These are phyloP conservation scores for Pichia paraexigua DNA, from an alignment of 805 yeast genomes.

Conservation along the genomic window DNA sequence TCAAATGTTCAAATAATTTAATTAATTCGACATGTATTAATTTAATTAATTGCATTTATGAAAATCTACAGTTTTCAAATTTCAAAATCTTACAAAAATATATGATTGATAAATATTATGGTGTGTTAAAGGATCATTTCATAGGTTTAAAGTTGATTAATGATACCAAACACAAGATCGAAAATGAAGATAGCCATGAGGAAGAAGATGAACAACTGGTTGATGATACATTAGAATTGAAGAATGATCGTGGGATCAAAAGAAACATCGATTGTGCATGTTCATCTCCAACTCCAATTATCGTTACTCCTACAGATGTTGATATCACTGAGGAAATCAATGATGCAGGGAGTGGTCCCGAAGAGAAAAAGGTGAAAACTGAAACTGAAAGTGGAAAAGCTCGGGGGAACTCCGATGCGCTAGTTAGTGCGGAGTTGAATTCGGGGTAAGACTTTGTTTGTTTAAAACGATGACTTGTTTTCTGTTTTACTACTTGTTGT, in stretches of 20 bases:
- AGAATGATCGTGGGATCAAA: background rate
- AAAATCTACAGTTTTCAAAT: conserved; percentile 15
- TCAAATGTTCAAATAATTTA: conserved; percentile 48
- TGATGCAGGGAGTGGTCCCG: background rate
- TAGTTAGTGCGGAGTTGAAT: background rate
- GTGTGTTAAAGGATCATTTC: background rate
- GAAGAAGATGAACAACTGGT: conserved; percentile 18
- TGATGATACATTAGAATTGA: background rate
- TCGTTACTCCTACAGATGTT: background rate
- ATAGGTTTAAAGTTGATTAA: conserved; percentile 15
- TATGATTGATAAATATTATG: conserved; percentile 14
- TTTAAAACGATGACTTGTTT: background rate
- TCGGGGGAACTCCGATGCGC: background rate
- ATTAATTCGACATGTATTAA: conserved; percentile 72
- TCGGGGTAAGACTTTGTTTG: background rate
- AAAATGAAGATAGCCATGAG: conserved; percentile 25
- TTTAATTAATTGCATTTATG: conserved; percentile 28
- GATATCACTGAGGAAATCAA: background rate
- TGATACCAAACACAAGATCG: conserved; percentile 3
- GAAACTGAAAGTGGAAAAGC: background rate
- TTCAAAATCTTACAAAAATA: conserved; percentile 17
- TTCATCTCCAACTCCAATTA: background rate
- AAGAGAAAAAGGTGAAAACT: background rate
- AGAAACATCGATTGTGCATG: background rate
- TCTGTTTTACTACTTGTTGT: no score